These are phyloP conservation scores for Aspergillus clavatus DNA, from an alignment of 2,329 filamentous ascomycete genomes.

Conservation along the genomic window DNA sequence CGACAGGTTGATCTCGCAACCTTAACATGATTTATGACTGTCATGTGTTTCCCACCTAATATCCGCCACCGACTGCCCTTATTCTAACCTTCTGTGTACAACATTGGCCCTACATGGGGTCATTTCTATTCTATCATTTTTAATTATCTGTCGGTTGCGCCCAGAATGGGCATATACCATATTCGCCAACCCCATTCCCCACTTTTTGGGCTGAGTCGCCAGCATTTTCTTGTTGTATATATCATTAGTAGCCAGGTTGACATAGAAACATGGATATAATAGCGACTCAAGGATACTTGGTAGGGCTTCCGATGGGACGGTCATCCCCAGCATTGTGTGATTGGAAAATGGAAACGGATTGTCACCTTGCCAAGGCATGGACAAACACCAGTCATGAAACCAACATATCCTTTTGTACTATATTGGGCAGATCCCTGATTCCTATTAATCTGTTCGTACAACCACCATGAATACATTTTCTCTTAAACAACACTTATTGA, in stretches of 20 bases:
- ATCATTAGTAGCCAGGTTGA: background rate
- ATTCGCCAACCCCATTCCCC: background rate
- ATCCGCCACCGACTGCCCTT: background rate
- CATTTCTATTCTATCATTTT: constrained; percentile 7
- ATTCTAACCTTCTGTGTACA: constrained; percentile 9
- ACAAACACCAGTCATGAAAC: too few relatives aligned
- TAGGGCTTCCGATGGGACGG: too few relatives aligned
- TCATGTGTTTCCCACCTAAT: constrained; percentile 1
- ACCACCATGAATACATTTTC: too few relatives aligned
- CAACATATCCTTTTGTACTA: too few relatives aligned
- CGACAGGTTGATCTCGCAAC: background rate
- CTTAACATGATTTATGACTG: background rate
- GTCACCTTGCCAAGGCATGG: too few relatives aligned
- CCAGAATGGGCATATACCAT: background rate
- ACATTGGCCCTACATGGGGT: constrained; percentile 8
- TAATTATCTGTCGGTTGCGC: background rate
- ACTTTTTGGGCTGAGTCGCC: background rate
- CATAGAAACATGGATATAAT: background rate
- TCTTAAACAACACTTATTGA: too few relatives aligned
- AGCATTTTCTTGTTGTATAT: background rate
- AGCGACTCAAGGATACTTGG: too few relatives aligned
- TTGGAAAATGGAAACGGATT: too few relatives aligned
- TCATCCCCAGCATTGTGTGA: too few relatives aligned
- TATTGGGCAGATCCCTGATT: too few relatives aligned
- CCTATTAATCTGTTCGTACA: too few relatives aligned